Conservation (phyloP, 345 rosid species). For the Heritiera littoralis region DNA sequence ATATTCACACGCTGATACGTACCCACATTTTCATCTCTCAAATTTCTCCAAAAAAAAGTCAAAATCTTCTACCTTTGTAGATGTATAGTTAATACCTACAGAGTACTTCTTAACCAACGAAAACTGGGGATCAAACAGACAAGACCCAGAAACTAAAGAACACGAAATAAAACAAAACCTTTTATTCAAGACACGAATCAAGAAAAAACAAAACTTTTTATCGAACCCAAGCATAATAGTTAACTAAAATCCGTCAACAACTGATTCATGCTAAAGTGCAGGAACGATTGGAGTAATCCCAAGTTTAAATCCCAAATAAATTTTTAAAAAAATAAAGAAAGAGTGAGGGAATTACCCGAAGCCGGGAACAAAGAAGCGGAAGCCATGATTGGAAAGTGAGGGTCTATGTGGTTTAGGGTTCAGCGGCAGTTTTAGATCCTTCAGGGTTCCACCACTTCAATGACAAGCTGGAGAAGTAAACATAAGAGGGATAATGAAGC, state of each 20-base stretch:
- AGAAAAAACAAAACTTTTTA: neutral
- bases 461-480: neutral
- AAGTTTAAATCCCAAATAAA: neutral
- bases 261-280: neutral
- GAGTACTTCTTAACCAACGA: neutral
- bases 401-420: neutral
- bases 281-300: neutral
- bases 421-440: neutral
- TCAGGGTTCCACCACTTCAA: neutral
- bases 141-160: slow-evolving; percentile 7
- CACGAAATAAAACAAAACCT: neutral
- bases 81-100: neutral
- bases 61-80: neutral
- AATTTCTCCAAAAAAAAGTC: neutral
- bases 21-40: neutral
- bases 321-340: neutral
- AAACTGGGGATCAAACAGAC: slow-evolving; percentile 5
- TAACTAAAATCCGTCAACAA: neutral
- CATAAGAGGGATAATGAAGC: neutral
- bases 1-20: neutral
- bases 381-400: neutral
- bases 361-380: neutral
- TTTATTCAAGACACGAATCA: neutral
- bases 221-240: neutral
- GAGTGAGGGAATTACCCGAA: slow-evolving; percentile 7